phyloP scores from a whole-genome alignment of 148 eudicot genomes.

The Euryodendron excelsum region DNA sequence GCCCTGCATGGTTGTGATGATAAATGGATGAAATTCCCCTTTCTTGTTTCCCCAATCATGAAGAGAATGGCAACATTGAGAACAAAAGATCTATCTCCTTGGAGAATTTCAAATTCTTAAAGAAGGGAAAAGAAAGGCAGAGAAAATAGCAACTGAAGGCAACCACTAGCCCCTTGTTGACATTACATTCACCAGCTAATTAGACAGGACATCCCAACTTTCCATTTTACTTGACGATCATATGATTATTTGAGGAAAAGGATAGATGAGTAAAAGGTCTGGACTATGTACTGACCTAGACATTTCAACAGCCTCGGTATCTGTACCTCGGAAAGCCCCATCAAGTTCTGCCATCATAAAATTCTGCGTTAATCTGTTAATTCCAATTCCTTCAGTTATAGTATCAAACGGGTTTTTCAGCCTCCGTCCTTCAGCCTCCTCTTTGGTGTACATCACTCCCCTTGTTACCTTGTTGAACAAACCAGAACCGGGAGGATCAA shows the following conservation, averaged over 20 bases:
- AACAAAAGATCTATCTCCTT: not conserved
- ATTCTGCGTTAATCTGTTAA: slow-evolving; percentile 82
- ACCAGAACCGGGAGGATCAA: slow-evolving; percentile 98
- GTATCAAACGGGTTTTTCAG: slow-evolving; percentile 93
- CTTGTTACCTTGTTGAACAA: slow-evolving; percentile 90
- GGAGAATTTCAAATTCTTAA: not conserved
- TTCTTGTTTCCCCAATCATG: not conserved
- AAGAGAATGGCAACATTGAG: not conserved
- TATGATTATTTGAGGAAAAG: too few species aligned
- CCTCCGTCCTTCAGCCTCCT: slow-evolving; percentile 97
- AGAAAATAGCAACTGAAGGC: not conserved
- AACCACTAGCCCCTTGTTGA: too few species aligned
- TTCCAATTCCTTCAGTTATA: slow-evolving; percentile 94
- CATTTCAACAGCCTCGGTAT: slow-evolving; percentile 96
- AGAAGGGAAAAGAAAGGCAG: not conserved
- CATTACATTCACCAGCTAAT: too few species aligned
- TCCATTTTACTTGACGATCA: not conserved
- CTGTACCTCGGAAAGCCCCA: slow-evolving; percentile 94
- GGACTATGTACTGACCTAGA: slow-evolving; percentile 76
- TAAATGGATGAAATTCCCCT: not conserved
- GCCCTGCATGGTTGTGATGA: not conserved
- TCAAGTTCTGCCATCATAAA: slow-evolving; percentile 82
- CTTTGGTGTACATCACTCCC: slow-evolving; percentile 95
- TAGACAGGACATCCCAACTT: not conserved
- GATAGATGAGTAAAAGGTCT: too few species aligned